A percentile compares a stretch with the other conserved stretches of the same genome.
Conservation (phyloP, 495 filamentous ascomycete species). For the Halenospora varia region DNA sequence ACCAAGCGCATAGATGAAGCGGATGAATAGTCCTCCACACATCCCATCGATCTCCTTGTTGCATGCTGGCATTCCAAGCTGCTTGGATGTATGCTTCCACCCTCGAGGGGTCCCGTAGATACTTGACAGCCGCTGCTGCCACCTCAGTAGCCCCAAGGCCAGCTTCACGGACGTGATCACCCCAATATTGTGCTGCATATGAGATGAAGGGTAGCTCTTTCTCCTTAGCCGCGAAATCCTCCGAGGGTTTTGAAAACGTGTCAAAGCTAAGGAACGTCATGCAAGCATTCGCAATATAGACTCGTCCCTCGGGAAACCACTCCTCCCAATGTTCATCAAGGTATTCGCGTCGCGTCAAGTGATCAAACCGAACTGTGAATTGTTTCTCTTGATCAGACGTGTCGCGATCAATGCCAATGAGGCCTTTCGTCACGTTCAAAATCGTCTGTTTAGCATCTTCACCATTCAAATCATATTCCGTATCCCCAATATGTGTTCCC, state of each 20-base stretch:
- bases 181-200: conserved; percentile 29
- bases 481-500: conserved; percentile 18
- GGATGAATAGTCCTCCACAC: conserved; percentile 23
- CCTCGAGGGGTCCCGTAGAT: conserved; percentile 11
- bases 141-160: conserved; percentile 8
- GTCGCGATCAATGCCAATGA: too few species aligned
- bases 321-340: conserved; percentile 16
- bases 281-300: conserved; percentile 15
- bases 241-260: conserved; percentile 20
- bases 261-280: conserved; percentile 22
- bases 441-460: conserved; percentile 16
- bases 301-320: conserved; percentile 18
- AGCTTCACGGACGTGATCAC: conserved; percentile 24
- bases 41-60: conserved; percentile 26
- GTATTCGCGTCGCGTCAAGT: conserved; percentile 25
- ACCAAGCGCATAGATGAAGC: conserved; percentile 29
- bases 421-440: conserved; percentile 22
- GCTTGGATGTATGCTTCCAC: conserved; percentile 26
- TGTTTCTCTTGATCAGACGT: conserved; percentile 14
- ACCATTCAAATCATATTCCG: conserved; percentile 3
- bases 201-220: conserved; percentile 16
- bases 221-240: conserved; percentile 20
- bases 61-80: conserved; percentile 23
- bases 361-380: conserved; percentile 17
- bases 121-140: conserved; percentile 6